Evolutionary conservation across 371 early-diverging fungal species (phyloP), one percentile per base, ranked within the genome.

Genomic region (Mucor plumbeus): DNA sequence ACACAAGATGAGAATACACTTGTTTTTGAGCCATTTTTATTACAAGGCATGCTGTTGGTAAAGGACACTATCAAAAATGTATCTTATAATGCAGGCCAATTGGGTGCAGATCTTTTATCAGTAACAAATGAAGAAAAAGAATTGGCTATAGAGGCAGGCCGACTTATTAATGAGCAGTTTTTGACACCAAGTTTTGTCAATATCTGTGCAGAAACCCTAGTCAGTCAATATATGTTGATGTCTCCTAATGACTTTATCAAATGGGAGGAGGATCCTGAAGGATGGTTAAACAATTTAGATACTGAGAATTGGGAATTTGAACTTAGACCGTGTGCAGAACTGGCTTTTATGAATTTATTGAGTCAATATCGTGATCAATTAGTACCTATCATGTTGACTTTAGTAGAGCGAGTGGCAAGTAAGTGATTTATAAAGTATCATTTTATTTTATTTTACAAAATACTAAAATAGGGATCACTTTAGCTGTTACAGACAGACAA

Each of bases 191-290:
- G 82, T 1, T 91, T 91, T 59, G 87, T 94, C 7, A 70, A 74
- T 41, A 67, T 74, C 15, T 85, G 88, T 62, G 84, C 89, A 8
- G 87, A 94, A 50, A 82, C 87, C 4, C 75, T 96, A 19, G 85
- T 96, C 35, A 82, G 89, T 6, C 85, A 88, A 62, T 95, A 94
- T 62, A 82, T 97, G 79, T 76, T 88, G 9, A 73, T 95, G 35
- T 85, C 85, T 19, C 80, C 84, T 0, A 82, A 76, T 10, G 96
- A 96, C 72, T 74, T 95, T 64, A 83, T 78, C 33, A 77, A 78
- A 70, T 96, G 96, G 97, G 90, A 92, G 56, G 88, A 91, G 2
- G 93, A 92, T 69, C 95, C 97, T 6, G 97, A 97, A 78, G 87
- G 84, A 4, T 97, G 93, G 90, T 77, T 92, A 10, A 81, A 85